Conservation (phyloP, 345 rosid genomes). For the Eucalyptus dawsonii region DNA sequence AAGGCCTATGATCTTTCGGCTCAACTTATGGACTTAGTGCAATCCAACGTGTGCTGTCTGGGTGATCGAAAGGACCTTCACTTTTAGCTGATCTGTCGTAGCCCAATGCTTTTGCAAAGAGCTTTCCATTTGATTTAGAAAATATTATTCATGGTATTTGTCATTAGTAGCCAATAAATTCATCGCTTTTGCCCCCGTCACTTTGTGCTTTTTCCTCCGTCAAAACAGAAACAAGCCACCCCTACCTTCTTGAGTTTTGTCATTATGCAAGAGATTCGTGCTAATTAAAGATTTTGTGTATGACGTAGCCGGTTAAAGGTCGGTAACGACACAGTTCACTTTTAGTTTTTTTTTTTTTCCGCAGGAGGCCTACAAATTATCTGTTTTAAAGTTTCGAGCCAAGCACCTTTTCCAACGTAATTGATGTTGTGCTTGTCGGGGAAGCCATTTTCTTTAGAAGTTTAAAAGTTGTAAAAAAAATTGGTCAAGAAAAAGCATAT, state of each 20-base stretch:
- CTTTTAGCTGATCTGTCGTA: neutral
- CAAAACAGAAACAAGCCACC: neutral
- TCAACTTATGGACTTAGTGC: neutral
- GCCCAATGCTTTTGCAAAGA: neutral
- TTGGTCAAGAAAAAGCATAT: neutral
- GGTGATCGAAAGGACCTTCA: neutral
- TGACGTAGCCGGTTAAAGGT: neutral
- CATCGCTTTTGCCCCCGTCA: neutral
- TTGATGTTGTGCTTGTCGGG: neutral
- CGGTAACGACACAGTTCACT: neutral
- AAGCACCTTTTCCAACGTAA: neutral
- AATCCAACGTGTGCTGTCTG: neutral
- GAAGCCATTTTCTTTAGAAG: neutral
- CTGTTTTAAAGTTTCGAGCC: too few species aligned
- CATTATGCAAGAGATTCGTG: neutral
- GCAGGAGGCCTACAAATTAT: neutral
- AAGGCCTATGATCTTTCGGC: neutral
- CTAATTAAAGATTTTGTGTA: neutral
- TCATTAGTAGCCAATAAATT: neutral
- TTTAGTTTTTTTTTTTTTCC: neutral
- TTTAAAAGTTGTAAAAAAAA: neutral
- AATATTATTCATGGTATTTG: neutral
- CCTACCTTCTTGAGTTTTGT: neutral
- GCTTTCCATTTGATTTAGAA: neutral
- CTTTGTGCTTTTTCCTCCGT: neutral